Base-by-base conservation (phyloP, 176 grass and related monocot species). In the Aegilops speltoides region DNA sequence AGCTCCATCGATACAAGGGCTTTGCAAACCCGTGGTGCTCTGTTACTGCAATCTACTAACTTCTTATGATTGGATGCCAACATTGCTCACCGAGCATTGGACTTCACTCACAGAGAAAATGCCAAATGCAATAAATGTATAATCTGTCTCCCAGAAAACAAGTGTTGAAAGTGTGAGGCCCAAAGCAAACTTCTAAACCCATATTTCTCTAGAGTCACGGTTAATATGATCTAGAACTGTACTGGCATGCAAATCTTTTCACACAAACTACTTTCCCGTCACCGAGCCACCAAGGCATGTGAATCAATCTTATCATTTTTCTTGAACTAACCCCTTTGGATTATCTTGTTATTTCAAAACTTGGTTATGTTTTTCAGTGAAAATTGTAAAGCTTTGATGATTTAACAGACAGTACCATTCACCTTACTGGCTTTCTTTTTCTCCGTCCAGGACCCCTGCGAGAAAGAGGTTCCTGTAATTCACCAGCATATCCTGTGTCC, bases 361-460 rank as follows among this genome's bases (percentile, higher is more conserved):
- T 29, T 76, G 45, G 73, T 20, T 50, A 76, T 76, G 25, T 52
- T 76, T 74, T 76, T 76, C 73, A 52, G 73, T 76, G 15, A 28
- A 29, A 9, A 59, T 9, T 59, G 2, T 59, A 59, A 52, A 76
- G 15, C 43, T 23, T 75, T 76, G 24, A 76, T 48, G 73, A 75
- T 48, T 38, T 45, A 76, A 50, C 46, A 19, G 71, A 74, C 45
- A 75, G 72, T 76, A 52, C 16, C 45, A 56, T 87, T 82, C 61
- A 91, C 86, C 86, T 89, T 85, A 71, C 33, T 29, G 79, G 10
- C 57, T 87, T 91, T 57, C 40, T 86, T 89, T 83, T 95, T 84
- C 84, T 91, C 64, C 65, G 68, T 89, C 71, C 81, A 85, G 77
- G 10, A 80, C 25, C 82, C 38, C 46, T 88, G 60, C 8, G 17